Base-by-base conservation (phyloP, 345 rosid species). In the Aquilaria sinensis region DNA sequence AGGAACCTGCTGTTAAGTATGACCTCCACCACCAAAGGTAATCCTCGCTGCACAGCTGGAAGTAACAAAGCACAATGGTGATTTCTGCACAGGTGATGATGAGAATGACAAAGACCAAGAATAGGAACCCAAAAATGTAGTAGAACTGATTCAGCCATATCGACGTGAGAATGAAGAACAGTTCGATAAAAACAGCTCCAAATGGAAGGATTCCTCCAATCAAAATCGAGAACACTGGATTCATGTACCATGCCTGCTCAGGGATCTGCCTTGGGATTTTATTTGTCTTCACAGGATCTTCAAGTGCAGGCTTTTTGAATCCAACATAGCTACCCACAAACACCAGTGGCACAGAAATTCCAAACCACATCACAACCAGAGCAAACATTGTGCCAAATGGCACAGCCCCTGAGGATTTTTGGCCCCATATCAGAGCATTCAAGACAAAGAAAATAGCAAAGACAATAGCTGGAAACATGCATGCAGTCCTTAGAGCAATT, bases 1-100 rank as follows among this genome's bases (percentile, higher is more conserved):
- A 87, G 16, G 94, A 87, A 68, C 90, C 95, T 7, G 95, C 82
- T 16, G 90, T 87, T 16, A 87, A 85, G 77, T 87, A 87, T n/a
- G 95, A 84, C 68, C 95, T 87, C 95, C 95, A 87, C 95, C 95
- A 87, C 88, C 94, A 87, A 2, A 82, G 80, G 64, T 87, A 87
- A 74, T 87, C 95, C 65, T 87, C 90, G 47, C 95, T 84, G 80
- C 95, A 87, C 41, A 87, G 63, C 78, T 87, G 90, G 79, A 84
- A 87, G 85, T 87, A 87, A 75, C 90, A 87, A 64, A 84, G 94
- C 56, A 88, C 96, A 6, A 88, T 50, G 53, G 91, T 83, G 46
- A 88, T 88, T 66, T 88, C 96, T 0, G 96, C 91, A 29, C 91
- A 88, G 0, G 96, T 88, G 58, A 85, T 73, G 3, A 88, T 58